Conservation (phyloP, 441 rosid genomes). For the Syzygium syzygioides region DNA sequence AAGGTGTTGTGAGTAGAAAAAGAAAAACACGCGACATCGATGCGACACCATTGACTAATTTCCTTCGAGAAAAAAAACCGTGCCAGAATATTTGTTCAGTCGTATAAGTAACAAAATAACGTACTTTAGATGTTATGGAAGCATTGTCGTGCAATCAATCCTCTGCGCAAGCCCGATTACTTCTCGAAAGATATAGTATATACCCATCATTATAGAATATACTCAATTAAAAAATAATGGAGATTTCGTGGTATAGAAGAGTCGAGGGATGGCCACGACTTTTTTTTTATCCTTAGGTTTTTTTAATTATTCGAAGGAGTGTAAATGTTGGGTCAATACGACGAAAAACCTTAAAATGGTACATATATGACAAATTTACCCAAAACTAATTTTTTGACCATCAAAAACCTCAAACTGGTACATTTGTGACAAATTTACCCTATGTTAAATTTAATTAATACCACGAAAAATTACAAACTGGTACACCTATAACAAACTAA, state of each 20-base stretch:
- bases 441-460: too few relatives aligned
- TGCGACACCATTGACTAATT: background rate
- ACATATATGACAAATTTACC: too few relatives aligned
- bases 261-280: background rate
- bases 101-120: background rate
- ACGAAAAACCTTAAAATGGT: too few relatives aligned
- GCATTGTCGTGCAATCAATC: background rate
- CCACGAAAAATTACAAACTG: too few relatives aligned
- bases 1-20: background rate
- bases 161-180: background rate
- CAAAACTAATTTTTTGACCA: too few relatives aligned
- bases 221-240: background rate
- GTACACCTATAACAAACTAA: too few relatives aligned
- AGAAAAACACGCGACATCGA: background rate
- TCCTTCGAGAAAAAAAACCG: background rate
- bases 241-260: background rate
- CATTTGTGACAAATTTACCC: too few relatives aligned
- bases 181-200: background rate
- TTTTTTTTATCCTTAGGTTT: background rate
- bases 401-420: too few relatives aligned
- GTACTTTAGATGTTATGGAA: background rate
- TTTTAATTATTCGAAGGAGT: background rate
- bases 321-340: too few relatives aligned
- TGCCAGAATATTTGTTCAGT: background rate
- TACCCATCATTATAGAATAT: background rate